A percentile compares a stretch with the other conserved stretches of the same genome.
phyloP scores from a whole-genome alignment of 202 grass and related monocot genomes.

The Sporobolus alterniflorus region DNA sequence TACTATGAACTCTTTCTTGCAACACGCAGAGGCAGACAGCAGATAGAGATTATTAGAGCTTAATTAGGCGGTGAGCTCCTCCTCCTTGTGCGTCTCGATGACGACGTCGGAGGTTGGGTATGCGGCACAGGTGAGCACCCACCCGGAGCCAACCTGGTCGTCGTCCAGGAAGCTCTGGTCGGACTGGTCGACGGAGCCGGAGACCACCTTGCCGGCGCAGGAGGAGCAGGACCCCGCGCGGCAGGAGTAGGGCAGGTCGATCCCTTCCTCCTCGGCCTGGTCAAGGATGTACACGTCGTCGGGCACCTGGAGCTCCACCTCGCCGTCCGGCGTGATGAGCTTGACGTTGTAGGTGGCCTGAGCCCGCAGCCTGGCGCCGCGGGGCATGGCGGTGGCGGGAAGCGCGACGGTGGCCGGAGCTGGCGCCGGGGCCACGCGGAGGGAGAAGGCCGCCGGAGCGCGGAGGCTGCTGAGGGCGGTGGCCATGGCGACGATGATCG shows the following conservation, averaged over 20 bases:
- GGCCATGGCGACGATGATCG: conserved; percentile 25
- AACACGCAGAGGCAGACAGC: too few relatives aligned
- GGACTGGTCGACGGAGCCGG: conserved; percentile 72
- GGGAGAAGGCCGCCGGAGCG: conserved; percentile 23
- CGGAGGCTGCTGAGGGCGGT: conserved; percentile 57
- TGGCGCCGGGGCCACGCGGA: conserved; percentile 7
- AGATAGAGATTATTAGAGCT: too few relatives aligned
- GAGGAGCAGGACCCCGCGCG: conserved; percentile 80
- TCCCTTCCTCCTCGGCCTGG: conserved; percentile 67
- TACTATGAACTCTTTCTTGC: too few relatives aligned
- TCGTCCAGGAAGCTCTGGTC: conserved; percentile 86
- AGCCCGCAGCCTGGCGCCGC: conserved; percentile 34
- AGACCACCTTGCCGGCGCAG: conserved; percentile 75
- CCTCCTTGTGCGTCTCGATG: conserved; percentile 97
- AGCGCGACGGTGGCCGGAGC: conserved; percentile 8
- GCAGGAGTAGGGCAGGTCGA: conserved; percentile 92
- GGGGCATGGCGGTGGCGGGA: background rate
- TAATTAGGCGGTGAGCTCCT: conserved; percentile 60
- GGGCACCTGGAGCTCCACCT: conserved; percentile 59
- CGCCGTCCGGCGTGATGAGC: conserved; percentile 65
- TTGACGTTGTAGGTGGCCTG: conserved; percentile 74
- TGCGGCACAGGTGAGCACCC: conserved; percentile 82
- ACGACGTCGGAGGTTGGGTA: conserved; percentile 79
- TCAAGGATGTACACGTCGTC: conserved; percentile 84
- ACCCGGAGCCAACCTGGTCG: conserved; percentile 60